Conservation (phyloP, 441 rosid species). For the Pelargonium citronellum region DNA sequence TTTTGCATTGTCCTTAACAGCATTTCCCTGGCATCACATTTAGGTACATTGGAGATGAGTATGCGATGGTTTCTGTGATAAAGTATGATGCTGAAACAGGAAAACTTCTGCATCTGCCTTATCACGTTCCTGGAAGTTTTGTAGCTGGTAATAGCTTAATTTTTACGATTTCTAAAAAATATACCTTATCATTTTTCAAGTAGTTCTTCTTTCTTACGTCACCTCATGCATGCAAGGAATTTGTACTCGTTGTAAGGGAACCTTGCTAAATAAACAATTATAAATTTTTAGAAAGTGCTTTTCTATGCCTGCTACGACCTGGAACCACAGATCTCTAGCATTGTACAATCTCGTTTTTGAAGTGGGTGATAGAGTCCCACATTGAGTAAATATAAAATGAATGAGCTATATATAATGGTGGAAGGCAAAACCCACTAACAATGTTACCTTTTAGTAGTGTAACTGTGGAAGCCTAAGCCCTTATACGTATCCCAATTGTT, state of each 20-base stretch:
- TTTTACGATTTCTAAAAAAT: not conserved
- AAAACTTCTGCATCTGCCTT: slow-evolving; percentile 39
- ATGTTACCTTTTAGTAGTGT: no score
- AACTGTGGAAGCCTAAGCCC: no score
- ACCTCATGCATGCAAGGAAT: not conserved
- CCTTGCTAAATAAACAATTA: not conserved
- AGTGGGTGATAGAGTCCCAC: not conserved
- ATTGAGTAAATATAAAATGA: no score
- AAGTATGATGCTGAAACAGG: slow-evolving; percentile 42
- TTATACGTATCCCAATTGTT: no score
- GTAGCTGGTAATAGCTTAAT: slow-evolving; percentile 43
- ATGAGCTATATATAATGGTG: no score
- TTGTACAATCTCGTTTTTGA: not conserved
- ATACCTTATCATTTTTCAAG: not conserved
- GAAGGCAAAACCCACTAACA: no score
- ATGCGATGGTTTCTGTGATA: slow-evolving; percentile 50
- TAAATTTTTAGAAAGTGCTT: not conserved
- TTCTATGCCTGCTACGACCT: not conserved
- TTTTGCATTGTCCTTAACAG: slow-evolving; percentile 10
- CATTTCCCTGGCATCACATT: slow-evolving; percentile 16
- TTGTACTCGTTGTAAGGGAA: not conserved
- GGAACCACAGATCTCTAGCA: not conserved
- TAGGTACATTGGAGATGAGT: slow-evolving; percentile 65
- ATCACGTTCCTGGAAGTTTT: slow-evolving; percentile 52
- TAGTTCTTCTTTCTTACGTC: not conserved